Percentiles rank a stretch among this genome's conserved stretches.
Evolutionary conservation across 2,329 filamentous ascomycete genomes (phyloP).

Genomic region (Fusarium pilosicola): DNA sequence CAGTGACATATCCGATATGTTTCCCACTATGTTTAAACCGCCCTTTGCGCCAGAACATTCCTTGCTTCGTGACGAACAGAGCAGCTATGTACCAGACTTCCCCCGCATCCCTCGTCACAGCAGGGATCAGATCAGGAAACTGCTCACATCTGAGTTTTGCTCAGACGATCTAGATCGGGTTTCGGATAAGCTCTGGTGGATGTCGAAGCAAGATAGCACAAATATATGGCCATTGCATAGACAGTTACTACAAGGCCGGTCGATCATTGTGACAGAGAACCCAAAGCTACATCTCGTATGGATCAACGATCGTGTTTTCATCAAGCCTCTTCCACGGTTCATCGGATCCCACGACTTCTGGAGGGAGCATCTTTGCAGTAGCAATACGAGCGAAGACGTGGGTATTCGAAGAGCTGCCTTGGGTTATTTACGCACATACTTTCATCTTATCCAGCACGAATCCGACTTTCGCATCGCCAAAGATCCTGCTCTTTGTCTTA

Average conservation of each 20-base stretch:
- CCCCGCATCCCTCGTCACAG: neutral
- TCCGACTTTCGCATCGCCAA: constrained; percentile 9
- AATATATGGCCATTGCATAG: neutral
- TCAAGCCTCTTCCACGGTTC: neutral
- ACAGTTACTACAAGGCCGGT: neutral
- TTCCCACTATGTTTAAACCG: neutral
- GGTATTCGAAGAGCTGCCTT: neutral
- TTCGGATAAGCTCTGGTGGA: constrained; percentile 4
- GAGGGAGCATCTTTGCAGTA: neutral
- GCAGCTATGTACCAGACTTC: neutral
- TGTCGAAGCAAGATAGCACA: constrained; percentile 1
- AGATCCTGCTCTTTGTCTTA: neutral
- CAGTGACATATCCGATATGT: neutral
- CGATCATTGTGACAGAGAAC: neutral
- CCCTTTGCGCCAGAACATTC: neutral
- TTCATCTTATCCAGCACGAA: neutral
- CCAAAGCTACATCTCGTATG: constrained; percentile 3
- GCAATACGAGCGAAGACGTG: neutral
- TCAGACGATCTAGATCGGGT: neutral
- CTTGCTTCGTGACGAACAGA: neutral
- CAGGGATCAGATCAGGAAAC: neutral
- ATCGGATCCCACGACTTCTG: neutral
- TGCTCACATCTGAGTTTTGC: neutral
- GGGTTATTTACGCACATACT: neutral
- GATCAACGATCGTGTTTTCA: neutral